phyloP scores from a whole-genome alignment of 208 protist species.

The Angomonas ambiguus region DNA sequence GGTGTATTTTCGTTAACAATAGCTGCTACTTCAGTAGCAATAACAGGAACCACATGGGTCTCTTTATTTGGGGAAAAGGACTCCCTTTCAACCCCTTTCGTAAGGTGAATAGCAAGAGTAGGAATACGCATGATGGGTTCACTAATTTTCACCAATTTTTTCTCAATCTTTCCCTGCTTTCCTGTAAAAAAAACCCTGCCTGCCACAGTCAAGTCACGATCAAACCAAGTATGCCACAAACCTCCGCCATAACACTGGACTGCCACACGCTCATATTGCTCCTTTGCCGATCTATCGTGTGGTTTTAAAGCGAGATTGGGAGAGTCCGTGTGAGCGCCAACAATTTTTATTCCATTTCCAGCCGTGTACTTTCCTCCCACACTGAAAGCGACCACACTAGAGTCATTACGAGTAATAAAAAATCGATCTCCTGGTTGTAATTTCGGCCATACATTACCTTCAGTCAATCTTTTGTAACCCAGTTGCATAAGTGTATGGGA shows the following conservation, averaged over 20 bases:
- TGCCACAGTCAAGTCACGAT: conserved; percentile 84
- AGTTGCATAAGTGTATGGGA: conserved; percentile 33
- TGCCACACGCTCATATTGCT: conserved; percentile 51
- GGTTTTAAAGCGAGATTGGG: conserved; percentile 89
- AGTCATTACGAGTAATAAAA: conserved; percentile 96
- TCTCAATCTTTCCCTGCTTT: conserved; percentile 23
- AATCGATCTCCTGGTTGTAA: conserved; percentile 88
- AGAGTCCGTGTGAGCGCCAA: conserved; percentile 97
- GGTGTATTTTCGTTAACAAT: conserved; percentile 15
- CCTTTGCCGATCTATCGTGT: conserved; percentile 31
- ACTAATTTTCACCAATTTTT: conserved; percentile 70
- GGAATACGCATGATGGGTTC: conserved; percentile 94
- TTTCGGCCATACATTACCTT: conserved; percentile 53
- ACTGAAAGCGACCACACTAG: conserved; percentile 94
- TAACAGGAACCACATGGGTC: conserved; percentile 91
- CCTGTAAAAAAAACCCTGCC: conserved; percentile 56
- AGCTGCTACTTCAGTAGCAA: conserved; percentile 54
- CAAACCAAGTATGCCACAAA: conserved; percentile 90
- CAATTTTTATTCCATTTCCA: conserved; percentile 90
- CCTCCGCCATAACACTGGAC: conserved; percentile 88
- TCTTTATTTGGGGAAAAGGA: conserved; percentile 95
- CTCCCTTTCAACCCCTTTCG: conserved; percentile 58
- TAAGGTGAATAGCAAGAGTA: conserved; percentile 95
- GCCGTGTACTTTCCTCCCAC: conserved; percentile 91
- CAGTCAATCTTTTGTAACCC: conserved; percentile 57